A percentile compares a stretch with the other conserved stretches of the same genome.
These are phyloP conservation scores for Sclerotinia spermophila DNA, from an alignment of 2,329 filamentous ascomycete genomes.

Conservation along the genomic window DNA sequence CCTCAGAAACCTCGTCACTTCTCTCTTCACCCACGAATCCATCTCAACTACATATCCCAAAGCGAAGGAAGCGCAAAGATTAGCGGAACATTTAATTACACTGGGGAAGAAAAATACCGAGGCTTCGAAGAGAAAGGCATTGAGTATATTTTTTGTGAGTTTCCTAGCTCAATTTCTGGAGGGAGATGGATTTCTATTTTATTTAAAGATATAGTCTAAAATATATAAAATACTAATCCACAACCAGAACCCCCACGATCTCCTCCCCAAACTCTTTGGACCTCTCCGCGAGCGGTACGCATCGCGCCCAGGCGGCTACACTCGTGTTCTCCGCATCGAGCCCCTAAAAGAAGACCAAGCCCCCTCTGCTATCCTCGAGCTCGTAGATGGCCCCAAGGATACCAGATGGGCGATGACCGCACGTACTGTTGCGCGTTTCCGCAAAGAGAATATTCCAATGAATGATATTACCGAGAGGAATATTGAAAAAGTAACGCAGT, in stretches of 20 bases:
- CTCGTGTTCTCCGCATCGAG: slow-evolving; percentile 87
- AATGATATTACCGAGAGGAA: slow-evolving; percentile 74
- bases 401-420: slow-evolving; percentile 94
- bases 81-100: slow-evolving; percentile 93
- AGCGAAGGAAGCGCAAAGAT: slow-evolving; percentile 90
- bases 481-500: slow-evolving; percentile 77
- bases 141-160: slow-evolving; percentile 80
- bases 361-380: slow-evolving; percentile 83
- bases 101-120: slow-evolving; percentile 90
- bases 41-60: slow-evolving; percentile 95
- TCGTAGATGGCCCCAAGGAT: slow-evolving; percentile 91
- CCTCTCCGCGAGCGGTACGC: slow-evolving; percentile 76
- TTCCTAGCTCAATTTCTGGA: background rate
- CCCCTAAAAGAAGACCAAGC: slow-evolving; percentile 84
- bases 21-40: slow-evolving; percentile 86
- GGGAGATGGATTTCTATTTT: background rate
- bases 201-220: background rate
- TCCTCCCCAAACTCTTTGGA: slow-evolving; percentile 85
- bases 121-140: slow-evolving; percentile 69
- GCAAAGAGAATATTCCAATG: slow-evolving; percentile 52
- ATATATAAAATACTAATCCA: slow-evolving; percentile 17
- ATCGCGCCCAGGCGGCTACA: slow-evolving; percentile 85
- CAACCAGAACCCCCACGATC: slow-evolving; percentile 59
- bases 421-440: slow-evolving; percentile 68
- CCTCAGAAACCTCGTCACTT: slow-evolving; percentile 92